phyloP scores from a whole-genome alignment of 306 rosid genomes.

The Hippophae rhamnoides region DNA sequence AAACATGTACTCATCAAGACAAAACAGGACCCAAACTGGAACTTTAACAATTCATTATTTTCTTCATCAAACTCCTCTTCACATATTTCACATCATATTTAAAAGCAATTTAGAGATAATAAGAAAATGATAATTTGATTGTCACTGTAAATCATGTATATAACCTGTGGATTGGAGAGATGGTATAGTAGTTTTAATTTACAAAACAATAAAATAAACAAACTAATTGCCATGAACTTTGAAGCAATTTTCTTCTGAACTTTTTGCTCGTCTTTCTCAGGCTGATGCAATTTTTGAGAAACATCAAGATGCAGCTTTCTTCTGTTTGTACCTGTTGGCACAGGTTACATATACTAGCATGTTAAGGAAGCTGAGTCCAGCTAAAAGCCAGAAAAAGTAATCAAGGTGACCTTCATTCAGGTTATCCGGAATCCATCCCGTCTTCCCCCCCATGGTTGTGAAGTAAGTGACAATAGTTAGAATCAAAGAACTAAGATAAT shows the following conservation, averaged over 20 bases:
- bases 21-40: too few relatives aligned
- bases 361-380: constrained; percentile 70
- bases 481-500: constrained; percentile 77
- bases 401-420: constrained; percentile 78
- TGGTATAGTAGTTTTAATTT: too few relatives aligned
- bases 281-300: background rate
- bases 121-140: too few relatives aligned
- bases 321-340: constrained; percentile 58
- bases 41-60: too few relatives aligned
- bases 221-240: background rate
- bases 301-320: constrained; percentile 60
- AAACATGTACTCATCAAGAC: too few relatives aligned
- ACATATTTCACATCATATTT: too few relatives aligned
- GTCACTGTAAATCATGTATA: too few relatives aligned
- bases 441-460: constrained; percentile 46
- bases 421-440: constrained; percentile 88
- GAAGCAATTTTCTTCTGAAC: background rate
- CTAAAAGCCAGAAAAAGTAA: constrained; percentile 79
- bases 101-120: too few relatives aligned
- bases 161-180: too few relatives aligned
- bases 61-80: too few relatives aligned
- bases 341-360: constrained; percentile 50
- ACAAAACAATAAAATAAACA: too few relatives aligned
- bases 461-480: constrained; percentile 71
- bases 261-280: background rate